A percentile compares a stretch with the other conserved stretches of the same genome.
Evolutionary conservation across 768 basidiomycete genomes (phyloP).

Genomic region (Galerina sulciceps): DNA sequence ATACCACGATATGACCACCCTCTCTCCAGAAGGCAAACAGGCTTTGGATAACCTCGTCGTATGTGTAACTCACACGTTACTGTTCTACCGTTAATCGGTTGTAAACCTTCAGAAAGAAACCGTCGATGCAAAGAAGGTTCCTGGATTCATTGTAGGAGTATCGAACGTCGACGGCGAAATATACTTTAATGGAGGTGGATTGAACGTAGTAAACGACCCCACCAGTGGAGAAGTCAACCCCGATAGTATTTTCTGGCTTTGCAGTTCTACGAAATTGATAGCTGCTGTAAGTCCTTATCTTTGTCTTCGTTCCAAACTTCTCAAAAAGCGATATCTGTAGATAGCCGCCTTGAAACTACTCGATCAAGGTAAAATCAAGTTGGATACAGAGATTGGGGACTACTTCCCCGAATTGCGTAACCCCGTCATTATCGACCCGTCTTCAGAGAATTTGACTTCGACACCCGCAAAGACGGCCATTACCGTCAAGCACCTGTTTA

Average conservation of each 20-base stretch:
- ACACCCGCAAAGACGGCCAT: constrained; percentile 26
- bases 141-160: constrained; percentile 22
- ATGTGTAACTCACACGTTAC: background rate
- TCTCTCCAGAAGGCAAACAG: background rate
- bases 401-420: constrained; percentile 28
- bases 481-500: constrained; percentile 29
- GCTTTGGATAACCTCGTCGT: background rate
- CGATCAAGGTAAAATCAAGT: constrained; percentile 27
- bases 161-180: constrained; percentile 28
- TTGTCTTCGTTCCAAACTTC: background rate
- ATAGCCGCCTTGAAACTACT: constrained; percentile 28
- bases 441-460: constrained; percentile 8
- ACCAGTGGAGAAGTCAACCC: constrained; percentile 25
- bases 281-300: constrained; percentile 26
- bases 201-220: constrained; percentile 26
- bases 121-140: constrained; percentile 10
- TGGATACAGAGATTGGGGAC: constrained; percentile 21
- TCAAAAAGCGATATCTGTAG: constrained; percentile 11
- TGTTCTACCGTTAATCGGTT: background rate
- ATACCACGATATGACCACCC: background rate
- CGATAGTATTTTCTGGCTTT: constrained; percentile 39
- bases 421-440: constrained; percentile 23
- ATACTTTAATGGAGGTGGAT: constrained; percentile 29
- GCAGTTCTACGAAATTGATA: constrained; percentile 39
- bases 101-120: constrained; percentile 9